Evolutionary conservation across 768 basidiomycete genomes (phyloP).

Genomic region (Mycena pura): DNA sequence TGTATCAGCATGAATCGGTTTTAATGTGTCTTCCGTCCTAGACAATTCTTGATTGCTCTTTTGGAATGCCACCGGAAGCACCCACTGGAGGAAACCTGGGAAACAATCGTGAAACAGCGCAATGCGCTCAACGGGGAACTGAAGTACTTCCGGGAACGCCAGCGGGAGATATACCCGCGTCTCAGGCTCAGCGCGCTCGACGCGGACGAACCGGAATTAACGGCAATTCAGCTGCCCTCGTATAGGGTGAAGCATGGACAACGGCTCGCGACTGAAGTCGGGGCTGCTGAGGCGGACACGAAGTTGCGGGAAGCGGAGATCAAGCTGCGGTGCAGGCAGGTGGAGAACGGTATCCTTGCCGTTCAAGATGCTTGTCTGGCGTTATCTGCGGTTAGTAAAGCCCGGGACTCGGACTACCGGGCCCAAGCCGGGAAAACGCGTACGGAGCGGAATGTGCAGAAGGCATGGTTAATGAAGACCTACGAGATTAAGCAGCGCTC

Average conservation of each 20-base stretch:
- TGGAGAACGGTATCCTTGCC: conserved; percentile 1
- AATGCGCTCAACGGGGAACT: background rate
- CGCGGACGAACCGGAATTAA: conserved; percentile 13
- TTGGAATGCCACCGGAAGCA: conserved; percentile 4
- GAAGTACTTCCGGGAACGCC: conserved; percentile 13
- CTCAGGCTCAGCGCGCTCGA: conserved; percentile 12
- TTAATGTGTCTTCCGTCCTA: background rate
- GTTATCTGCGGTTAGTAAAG: conserved; percentile 17
- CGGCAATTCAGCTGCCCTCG: conserved; percentile 11
- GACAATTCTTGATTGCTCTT: conserved; percentile 1
- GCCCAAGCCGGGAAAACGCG: conserved; percentile 12
- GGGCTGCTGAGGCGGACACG: background rate
- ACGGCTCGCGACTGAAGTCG: background rate
- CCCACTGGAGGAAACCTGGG: conserved; percentile 12
- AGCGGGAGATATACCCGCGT: no score
- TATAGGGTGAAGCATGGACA: conserved; percentile 18
- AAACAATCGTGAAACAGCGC: conserved; percentile 2
- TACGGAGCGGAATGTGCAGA: conserved; percentile 13
- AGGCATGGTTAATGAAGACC: conserved; percentile 11
- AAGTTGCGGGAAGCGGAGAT: conserved; percentile 6
- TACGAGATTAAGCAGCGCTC: conserved; percentile 5
- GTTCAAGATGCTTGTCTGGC: conserved; percentile 2
- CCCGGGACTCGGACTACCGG: conserved; percentile 4
- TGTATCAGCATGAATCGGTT: background rate
- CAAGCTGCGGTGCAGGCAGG: conserved; percentile 7